Evolutionary conservation across 306 rosid species (phyloP).

Genomic region (Pyrus bretschneideri): DNA sequence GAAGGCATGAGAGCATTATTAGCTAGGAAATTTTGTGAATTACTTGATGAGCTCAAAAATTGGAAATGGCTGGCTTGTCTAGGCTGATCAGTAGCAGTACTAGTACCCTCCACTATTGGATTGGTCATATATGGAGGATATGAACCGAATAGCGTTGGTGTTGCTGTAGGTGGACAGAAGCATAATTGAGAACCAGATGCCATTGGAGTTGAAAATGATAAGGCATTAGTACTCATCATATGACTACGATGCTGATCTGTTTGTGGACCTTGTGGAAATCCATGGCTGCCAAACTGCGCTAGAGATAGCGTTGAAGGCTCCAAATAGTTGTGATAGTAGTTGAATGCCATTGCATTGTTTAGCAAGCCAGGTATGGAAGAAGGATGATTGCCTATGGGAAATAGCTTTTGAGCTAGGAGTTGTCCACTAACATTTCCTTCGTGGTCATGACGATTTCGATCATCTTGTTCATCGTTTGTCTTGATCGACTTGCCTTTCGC

Average conservation of each 20-base stretch:
- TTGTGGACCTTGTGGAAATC: constrained; percentile 36
- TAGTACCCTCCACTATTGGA: constrained; percentile 32
- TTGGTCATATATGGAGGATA: constrained; percentile 38
- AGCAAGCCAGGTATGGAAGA: constrained; percentile 30
- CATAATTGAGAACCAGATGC: constrained; percentile 34
- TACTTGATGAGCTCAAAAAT: constrained; percentile 36
- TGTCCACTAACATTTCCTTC: constrained; percentile 6
- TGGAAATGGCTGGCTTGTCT: constrained; percentile 19
- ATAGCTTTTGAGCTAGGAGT: constrained; percentile 47
- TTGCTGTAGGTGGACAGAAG: constrained; percentile 33
- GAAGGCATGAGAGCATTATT: constrained; percentile 40
- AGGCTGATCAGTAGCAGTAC: neutral
- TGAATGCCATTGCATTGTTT: constrained; percentile 39
- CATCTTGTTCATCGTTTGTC: constrained; percentile 1
- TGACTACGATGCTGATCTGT: constrained; percentile 3
- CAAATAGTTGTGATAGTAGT: constrained; percentile 7
- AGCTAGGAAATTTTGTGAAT: constrained; percentile 29
- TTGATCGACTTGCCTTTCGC: neutral
- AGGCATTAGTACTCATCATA: neutral
- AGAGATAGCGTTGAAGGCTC: constrained; percentile 52
- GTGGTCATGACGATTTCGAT: neutral
- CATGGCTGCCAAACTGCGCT: constrained; percentile 61
- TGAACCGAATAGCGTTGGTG: constrained; percentile 37
- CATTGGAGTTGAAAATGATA: constrained; percentile 26
- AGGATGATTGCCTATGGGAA: constrained; percentile 30